A percentile compares a stretch with the other conserved stretches of the same genome.
These are phyloP conservation scores for Brassica rapa DNA, from an alignment of 345 rosid genomes.

Conservation along the genomic window DNA sequence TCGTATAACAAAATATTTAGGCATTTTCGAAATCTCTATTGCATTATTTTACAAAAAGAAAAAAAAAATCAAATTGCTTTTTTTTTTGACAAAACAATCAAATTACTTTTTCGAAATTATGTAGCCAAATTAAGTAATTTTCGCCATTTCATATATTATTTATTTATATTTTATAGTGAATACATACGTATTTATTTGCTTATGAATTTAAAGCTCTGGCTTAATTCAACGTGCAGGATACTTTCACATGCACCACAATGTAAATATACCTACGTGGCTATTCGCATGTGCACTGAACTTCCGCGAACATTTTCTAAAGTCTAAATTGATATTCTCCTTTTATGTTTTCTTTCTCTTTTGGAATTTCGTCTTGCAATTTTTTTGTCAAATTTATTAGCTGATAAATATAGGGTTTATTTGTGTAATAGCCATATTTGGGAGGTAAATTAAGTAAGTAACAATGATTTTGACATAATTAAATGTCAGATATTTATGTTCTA, in stretches of 20 bases:
- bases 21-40: background rate
- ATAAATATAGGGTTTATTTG: no score
- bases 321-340: background rate
- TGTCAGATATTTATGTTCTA: no score
- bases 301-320: constrained; percentile 6
- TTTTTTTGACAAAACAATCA: background rate
- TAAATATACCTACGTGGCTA: constrained; percentile 34
- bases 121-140: background rate
- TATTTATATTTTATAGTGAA: background rate
- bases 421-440: no score
- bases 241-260: constrained; percentile 27
- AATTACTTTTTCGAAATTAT: background rate
- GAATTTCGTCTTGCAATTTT: constrained; percentile 6
- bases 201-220: background rate
- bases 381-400: background rate
- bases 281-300: constrained; percentile 36
- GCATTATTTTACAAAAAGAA: no score
- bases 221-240: constrained; percentile 30
- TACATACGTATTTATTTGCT: background rate
- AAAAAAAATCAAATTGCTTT: no score
- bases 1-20: background rate
- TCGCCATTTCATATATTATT: background rate
- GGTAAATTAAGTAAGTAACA: no score
- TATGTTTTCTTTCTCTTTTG: background rate
- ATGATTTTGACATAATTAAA: no score